Evolutionary conservation across 1,284 basidiomycete species (phyloP), one percentile per base, ranked within the genome.

Genomic region (Rhodotorula sp.): DNA sequence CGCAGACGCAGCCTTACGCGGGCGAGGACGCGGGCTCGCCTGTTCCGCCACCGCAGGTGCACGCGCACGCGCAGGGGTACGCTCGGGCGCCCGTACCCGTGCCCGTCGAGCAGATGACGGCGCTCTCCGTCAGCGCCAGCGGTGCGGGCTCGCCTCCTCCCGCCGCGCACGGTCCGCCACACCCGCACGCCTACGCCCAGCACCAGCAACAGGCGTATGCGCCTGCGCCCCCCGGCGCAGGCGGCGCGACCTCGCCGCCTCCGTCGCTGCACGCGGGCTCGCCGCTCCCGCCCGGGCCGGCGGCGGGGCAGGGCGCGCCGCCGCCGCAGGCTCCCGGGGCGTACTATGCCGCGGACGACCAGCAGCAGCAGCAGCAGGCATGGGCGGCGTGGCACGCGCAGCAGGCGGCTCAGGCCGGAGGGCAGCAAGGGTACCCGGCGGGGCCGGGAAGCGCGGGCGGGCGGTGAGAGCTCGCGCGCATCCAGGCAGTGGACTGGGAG

Each of bases 381-480:
- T 64, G 63, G 63, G 63, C 63, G 34, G 63, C 63, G 22, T 64
- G 34, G 32, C 63, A 64, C 10, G 44, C 63, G 48, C 63, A 64
- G 46, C 41, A 46, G 25, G 55, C 48, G 63, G 17, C 13, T 32
- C 39, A 36, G 51, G 53, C 15, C 32, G 13, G 29, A 5, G 53
- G 29, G 9, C 8, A 19, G 17, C 17, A 17, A 53, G 48, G 25
- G 21, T 29, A 8, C n/a, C n/a, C 50, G 27, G 12, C n/a, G n/a
- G 32, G 53, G 32, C 39, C 39, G 15, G 57, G 57, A 8, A 32
- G n/a, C 3, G 57, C n/a, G 19, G n/a, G 39, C 19, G 19, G 34
- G 27, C 57, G 41, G 4, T 58, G 29, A 29, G n/a, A n/a, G n/a
- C n/a, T n/a, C n/a, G n/a, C n/a, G n/a, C n/a, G n/a, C n/a, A n/a